Evolutionary conservation across 2,329 filamentous ascomycete genomes (phyloP).

Genomic region (Colletotrichum neosansevieriae): DNA sequence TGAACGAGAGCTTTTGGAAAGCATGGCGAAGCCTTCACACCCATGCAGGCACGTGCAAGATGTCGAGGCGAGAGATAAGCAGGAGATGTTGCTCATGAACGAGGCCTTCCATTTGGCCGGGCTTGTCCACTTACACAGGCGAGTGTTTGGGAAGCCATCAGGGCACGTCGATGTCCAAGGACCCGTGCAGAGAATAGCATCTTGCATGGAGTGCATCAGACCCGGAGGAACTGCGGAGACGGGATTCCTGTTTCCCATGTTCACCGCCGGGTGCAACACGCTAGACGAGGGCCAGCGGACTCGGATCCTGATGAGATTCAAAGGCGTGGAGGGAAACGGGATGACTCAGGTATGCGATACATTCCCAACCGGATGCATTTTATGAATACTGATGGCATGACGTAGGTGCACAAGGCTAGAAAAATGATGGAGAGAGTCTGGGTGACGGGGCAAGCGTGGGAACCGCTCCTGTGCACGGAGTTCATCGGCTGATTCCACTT

Average conservation of each 20-base stretch:
- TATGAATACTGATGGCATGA: background rate
- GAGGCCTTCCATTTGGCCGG: conserved; percentile 85
- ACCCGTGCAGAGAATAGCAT: conserved; percentile 73
- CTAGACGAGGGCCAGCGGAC: conserved; percentile 65
- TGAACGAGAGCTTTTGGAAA: conserved; percentile 70
- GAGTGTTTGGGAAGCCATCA: conserved; percentile 73
- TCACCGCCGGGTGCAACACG: conserved; percentile 84
- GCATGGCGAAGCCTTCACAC: conserved; percentile 57
- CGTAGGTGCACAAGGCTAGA: conserved; percentile 69
- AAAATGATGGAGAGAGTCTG: conserved; percentile 77
- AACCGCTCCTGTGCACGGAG: conserved; percentile 73
- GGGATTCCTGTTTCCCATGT: conserved; percentile 83
- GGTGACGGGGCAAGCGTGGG: conserved; percentile 77
- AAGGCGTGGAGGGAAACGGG: conserved; percentile 77
- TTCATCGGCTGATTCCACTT: conserved; percentile 69
- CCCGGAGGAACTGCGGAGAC: conserved; percentile 78
- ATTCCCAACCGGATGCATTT: background rate
- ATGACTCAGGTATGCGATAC: conserved; percentile 75
- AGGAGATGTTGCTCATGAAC: conserved; percentile 78
- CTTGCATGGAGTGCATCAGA: conserved; percentile 71
- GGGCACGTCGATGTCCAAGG: conserved; percentile 71
- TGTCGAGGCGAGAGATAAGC: conserved; percentile 67
- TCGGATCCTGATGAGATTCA: conserved; percentile 74
- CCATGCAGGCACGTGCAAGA: conserved; percentile 58
- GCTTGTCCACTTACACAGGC: conserved; percentile 79